Percentiles rank a stretch among this genome's conserved stretches.
phyloP scores from a whole-genome alignment of 2,329 filamentous ascomycete genomes.

The Myriosclerotinia scirpicola region DNA sequence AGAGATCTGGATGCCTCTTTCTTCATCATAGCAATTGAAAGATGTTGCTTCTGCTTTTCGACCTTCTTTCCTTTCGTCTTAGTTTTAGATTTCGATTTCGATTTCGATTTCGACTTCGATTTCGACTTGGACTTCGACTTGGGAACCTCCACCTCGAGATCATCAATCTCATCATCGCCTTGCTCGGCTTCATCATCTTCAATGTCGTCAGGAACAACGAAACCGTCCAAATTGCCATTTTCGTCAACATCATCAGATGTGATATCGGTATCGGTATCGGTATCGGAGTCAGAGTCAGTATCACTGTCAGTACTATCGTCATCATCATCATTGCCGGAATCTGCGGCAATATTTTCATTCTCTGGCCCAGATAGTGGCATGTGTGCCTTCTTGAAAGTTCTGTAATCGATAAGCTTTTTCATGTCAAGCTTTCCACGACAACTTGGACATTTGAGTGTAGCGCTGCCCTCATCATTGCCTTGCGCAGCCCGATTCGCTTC shows the following conservation, averaged over 20 bases:
- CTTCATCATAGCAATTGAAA: slow-evolving; percentile 65
- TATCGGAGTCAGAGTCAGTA: slow-evolving; percentile 45
- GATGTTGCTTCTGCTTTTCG: slow-evolving; percentile 40
- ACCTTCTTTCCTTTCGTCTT: slow-evolving; percentile 40
- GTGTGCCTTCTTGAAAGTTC: slow-evolving; percentile 71
- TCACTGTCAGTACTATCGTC: slow-evolving; percentile 31
- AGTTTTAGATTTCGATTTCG: slow-evolving; percentile 45
- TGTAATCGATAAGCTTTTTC: slow-evolving; percentile 70
- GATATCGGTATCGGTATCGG: too few species aligned
- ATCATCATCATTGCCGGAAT: slow-evolving; percentile 38
- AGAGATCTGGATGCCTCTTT: slow-evolving; percentile 64
- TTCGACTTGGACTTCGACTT: slow-evolving; percentile 30
- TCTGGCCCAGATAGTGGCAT: slow-evolving; percentile 50
- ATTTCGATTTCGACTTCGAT: too few species aligned
- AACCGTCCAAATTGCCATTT: slow-evolving; percentile 50
- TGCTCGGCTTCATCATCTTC: slow-evolving; percentile 34
- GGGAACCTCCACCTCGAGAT: slow-evolving; percentile 36
- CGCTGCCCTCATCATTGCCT: slow-evolving; percentile 51
- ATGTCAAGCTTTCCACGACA: slow-evolving; percentile 69
- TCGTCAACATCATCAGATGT: slow-evolving; percentile 40
- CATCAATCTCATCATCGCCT: slow-evolving; percentile 41
- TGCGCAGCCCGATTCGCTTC: slow-evolving; percentile 53
- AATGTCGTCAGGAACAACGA: slow-evolving; percentile 55
- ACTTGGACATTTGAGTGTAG: slow-evolving; percentile 60
- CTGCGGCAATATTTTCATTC: slow-evolving; percentile 27